A percentile compares a stretch with the other conserved stretches of the same genome.
These are phyloP conservation scores for Zymoseptoria passerinii DNA, from an alignment of 2,329 filamentous ascomycete species.

Conservation along the genomic window DNA sequence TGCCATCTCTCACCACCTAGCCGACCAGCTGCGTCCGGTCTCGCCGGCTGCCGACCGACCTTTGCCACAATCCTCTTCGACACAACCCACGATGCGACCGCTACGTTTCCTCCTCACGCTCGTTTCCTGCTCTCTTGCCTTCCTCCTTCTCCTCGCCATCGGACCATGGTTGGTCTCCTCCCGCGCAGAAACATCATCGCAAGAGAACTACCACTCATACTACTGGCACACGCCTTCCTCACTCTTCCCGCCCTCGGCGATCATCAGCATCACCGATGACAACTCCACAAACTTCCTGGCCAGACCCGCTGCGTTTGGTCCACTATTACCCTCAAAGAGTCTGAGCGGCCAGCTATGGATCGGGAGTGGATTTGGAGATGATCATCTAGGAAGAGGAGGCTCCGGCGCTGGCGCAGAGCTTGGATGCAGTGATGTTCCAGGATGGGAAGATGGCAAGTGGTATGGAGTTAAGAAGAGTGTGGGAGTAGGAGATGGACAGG, in stretches of 20 bases:
- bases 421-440: conserved; percentile 89
- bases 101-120: conserved; percentile 37
- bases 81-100: conserved; percentile 30
- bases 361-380: conserved; percentile 82
- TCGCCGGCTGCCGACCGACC: neutral
- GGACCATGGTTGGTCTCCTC: conserved; percentile 21
- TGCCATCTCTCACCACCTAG: neutral
- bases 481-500: conserved; percentile 10
- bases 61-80: neutral
- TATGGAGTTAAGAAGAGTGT: conserved; percentile 12
- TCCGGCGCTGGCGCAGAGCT: conserved; percentile 56
- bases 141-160: conserved; percentile 38
- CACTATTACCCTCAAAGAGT: conserved; percentile 63
- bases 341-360: conserved; percentile 89
- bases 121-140: conserved; percentile 35
- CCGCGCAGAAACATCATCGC: conserved; percentile 12
- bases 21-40: neutral
- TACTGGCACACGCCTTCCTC: conserved; percentile 58
- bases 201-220: conserved; percentile 27
- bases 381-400: conserved; percentile 54
- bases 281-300: conserved; percentile 97
- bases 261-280: conserved; percentile 93
- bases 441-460: conserved; percentile 60
- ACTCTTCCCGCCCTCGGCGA: conserved; percentile 88
- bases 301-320: conserved; percentile 86